A percentile compares a stretch with the other conserved stretches of the same genome.
Evolutionary conservation across 139 green algal species (phyloP).

Genomic region (Raphidocelis subcapitata): DNA sequence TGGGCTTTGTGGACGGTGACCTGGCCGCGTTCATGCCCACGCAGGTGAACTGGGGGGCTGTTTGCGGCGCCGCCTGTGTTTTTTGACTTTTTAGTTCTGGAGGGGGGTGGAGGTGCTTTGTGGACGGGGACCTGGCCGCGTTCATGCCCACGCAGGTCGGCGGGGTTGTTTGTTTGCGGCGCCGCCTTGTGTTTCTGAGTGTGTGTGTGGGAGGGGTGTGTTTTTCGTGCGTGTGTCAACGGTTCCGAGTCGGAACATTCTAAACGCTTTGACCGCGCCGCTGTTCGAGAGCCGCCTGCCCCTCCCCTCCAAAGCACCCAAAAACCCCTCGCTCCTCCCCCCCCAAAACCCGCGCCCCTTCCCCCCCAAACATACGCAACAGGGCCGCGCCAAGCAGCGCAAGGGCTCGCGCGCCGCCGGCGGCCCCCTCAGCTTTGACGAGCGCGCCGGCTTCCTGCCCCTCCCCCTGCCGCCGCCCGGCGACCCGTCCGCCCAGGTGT

Average conservation of each 20-base stretch:
- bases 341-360: no score
- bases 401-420: conserved; percentile 41
- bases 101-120: conserved; percentile 1
- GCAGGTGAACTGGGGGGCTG: conserved; percentile 9
- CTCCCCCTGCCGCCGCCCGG: conserved; percentile 33
- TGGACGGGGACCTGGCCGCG: conserved; percentile 15
- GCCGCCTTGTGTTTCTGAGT: background rate
- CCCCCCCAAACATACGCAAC: background rate
- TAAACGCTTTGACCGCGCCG: no score
- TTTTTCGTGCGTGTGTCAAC: background rate
- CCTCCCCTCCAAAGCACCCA: background rate
- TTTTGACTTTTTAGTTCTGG: background rate
- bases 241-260: background rate
- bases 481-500: conserved; percentile 11
- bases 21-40: conserved; percentile 42
- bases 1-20: conserved; percentile 54
- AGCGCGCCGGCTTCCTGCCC: conserved; percentile 46
- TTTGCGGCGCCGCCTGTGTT: background rate
- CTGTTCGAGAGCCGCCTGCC: background rate
- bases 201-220: background rate
- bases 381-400: conserved; percentile 29
- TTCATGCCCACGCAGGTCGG: conserved; percentile 41
- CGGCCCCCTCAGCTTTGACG: conserved; percentile 41
- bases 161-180: background rate
- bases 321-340: background rate